Evolutionary conservation across 306 rosid species (phyloP).

Genomic region (Quercus aquifolioides): DNA sequence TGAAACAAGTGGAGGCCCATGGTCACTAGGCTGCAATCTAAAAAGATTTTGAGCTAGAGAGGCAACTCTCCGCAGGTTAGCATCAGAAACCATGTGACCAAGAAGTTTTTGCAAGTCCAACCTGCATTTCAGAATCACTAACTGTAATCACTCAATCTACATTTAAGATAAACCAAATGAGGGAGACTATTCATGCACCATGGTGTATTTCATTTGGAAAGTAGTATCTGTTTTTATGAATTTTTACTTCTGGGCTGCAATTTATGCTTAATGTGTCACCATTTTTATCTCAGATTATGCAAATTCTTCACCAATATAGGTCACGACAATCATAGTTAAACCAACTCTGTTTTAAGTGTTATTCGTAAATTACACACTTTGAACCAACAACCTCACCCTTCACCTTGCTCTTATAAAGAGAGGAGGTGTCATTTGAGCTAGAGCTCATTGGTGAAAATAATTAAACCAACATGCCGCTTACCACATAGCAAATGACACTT

Average conservation of each 20-base stretch:
- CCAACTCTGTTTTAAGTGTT: no score
- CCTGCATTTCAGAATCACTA: constrained; percentile 43
- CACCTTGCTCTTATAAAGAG: background rate
- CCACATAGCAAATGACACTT: background rate
- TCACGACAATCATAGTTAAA: background rate
- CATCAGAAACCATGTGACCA: constrained; percentile 62
- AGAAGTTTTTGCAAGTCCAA: constrained; percentile 62
- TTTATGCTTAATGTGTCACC: background rate
- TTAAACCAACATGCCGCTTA: background rate
- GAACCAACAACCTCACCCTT: background rate
- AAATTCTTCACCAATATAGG: background rate
- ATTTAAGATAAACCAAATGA: background rate
- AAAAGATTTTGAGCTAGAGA: constrained; percentile 56
- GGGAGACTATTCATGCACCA: constrained; percentile 1
- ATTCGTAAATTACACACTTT: no score
- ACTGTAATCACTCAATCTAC: constrained; percentile 15
- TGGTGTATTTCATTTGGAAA: constrained; percentile 10
- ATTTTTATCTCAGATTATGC: background rate
- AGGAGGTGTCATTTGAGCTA: no score
- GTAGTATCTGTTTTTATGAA: constrained; percentile 6
- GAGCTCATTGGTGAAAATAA: background rate
- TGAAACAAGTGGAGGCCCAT: constrained; percentile 14
- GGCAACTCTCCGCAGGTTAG: constrained; percentile 61
- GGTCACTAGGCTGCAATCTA: constrained; percentile 57
- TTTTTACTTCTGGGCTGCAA: background rate